Base-by-base conservation (phyloP, 208 protist genomes). In the Acanthamoeba royreba region DNA sequence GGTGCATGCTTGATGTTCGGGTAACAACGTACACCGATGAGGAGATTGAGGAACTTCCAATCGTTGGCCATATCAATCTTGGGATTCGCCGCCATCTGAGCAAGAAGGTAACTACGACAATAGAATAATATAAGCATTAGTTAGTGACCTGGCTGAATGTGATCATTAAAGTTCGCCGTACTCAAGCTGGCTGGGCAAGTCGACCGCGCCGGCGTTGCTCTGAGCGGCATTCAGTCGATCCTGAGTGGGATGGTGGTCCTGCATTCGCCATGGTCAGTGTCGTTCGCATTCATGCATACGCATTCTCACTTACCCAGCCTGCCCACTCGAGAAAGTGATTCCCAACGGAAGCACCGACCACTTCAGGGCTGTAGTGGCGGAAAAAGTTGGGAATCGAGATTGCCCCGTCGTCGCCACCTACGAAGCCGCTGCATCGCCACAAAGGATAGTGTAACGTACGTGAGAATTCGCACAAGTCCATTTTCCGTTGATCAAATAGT, bases 11-110 rank as follows among this genome's bases (percentile, higher is more conserved):
- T 83, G 43, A 5, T 11, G 43, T 5, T 0, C 3, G 0, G 25
- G 74, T 4, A n/a, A 25, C 4, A 42, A 22, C 45, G 77, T 86
- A 86, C 77, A 0, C 77, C 77, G 31, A 86, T 55, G 31, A 86
- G 11, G 28, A 86, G 47, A 22, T 53, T 86, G n/a, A 86, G 77
- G 31, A 86, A 40, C 77, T 86, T 86, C 77, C 77, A 86, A 33
- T 86, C 77, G 28, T 86, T 86, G 42, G 42, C 45, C 38, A 86
- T 86, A 25, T 86, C 77, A 22, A 86, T 55, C 8, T 53, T 53
- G 9, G 42, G 77, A 43, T 86, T 53, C 15, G 77, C 40, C 17
- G 47, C 40, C 0, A 86, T 47, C 77, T 86, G 40, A 1, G 25
- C 47, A 7, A 58, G 11, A n/a, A 86, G 47, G 13, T 86, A 40